Conservation (phyloP, 1,284 basidiomycete genomes). For the Tilletia walkeri region DNA sequence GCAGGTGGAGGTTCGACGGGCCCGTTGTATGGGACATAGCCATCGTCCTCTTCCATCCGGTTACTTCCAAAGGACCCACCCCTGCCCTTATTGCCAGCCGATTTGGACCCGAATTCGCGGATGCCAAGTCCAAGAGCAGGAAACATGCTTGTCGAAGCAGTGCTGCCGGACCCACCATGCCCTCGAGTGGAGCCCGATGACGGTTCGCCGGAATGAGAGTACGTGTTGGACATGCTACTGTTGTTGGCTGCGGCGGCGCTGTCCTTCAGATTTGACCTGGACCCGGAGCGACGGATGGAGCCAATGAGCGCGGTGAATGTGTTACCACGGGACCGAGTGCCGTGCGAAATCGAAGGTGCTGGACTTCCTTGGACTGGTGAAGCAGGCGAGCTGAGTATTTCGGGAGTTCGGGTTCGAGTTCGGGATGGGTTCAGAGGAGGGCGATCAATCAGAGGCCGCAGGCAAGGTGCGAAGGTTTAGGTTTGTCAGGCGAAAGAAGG, state of each 20-base stretch:
- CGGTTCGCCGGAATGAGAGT: no score
- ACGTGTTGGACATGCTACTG: no score
- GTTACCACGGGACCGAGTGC: slow-evolving; percentile 8
- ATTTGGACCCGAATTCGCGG: not conserved
- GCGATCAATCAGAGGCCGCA: no score
- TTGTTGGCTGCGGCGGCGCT: not conserved
- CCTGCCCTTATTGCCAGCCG: not conserved
- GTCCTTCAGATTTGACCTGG: slow-evolving; percentile 11
- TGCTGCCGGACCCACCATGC: no score
- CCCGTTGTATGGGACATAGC: slow-evolving; percentile 13
- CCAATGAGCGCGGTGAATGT: slow-evolving; percentile 5
- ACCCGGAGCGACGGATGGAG: slow-evolving; percentile 6
- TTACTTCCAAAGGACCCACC: not conserved
- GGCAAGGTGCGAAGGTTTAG: no score
- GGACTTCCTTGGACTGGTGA: not conserved
- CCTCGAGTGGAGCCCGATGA: no score
- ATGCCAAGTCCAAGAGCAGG: not conserved
- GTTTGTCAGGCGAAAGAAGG: no score
- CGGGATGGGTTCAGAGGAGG: no score
- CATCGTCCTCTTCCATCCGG: not conserved
- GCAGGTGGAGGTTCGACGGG: not conserved
- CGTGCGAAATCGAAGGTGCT: not conserved
- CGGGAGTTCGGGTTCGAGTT: no score
- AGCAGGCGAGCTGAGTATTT: not conserved
- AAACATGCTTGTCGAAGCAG: not conserved